phyloP scores from a whole-genome alignment of 2,329 filamentous ascomycete genomes.

The Aspergillus sp. region DNA sequence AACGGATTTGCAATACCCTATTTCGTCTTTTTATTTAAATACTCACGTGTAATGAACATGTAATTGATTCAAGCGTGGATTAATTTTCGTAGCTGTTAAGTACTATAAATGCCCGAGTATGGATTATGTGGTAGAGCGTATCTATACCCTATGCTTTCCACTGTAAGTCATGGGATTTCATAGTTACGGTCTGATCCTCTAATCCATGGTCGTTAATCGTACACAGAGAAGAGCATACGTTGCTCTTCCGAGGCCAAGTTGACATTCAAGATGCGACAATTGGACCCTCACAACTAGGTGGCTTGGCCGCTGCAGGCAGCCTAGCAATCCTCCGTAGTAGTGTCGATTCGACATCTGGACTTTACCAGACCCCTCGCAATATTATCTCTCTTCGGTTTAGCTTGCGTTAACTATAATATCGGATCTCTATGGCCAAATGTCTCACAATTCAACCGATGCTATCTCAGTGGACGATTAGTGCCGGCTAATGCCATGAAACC shows the following conservation, averaged over 20 bases:
- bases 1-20: constrained; percentile 28
- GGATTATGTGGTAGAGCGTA: background rate
- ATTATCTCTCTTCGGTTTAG: constrained; percentile 5
- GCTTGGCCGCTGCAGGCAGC: background rate
- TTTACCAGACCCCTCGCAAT: background rate
- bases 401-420: background rate
- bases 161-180: background rate
- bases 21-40: constrained; percentile 6
- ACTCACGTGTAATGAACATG: constrained; percentile 8
- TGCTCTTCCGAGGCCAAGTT: no score
- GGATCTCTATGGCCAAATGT: background rate
- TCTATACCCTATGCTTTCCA: no score
- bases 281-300: background rate
- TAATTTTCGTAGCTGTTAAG: background rate
- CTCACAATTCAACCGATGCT: background rate
- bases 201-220: background rate
- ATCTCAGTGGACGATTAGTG: background rate
- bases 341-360: background rate
- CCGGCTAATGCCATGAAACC: background rate
- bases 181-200: background rate
- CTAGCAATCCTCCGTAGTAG: background rate
- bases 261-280: no score
- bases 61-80: constrained; percentile 1
- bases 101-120: background rate
- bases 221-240: background rate